phyloP scores from a whole-genome alignment of 1,139 yeast genomes.

The Yamadazyma triangularis region DNA sequence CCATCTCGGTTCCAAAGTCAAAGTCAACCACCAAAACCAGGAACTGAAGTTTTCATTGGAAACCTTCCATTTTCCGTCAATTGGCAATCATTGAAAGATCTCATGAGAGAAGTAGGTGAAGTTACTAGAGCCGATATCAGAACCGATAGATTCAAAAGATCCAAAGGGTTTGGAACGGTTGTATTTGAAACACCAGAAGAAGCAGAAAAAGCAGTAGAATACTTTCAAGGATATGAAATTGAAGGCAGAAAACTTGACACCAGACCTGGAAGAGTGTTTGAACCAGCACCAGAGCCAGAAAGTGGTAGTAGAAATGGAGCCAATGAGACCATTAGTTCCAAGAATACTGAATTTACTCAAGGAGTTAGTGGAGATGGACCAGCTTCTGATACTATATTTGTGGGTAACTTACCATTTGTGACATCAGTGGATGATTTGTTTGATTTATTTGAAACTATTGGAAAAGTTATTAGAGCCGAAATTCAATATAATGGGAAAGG shows the following conservation, averaged over 20 bases:
- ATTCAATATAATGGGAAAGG: conserved; percentile 61
- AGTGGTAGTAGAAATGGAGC: conserved; percentile 1
- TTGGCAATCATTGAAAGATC: conserved; percentile 84
- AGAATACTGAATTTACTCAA: conserved; percentile 55
- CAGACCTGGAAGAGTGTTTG: conserved; percentile 47
- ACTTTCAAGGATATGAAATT: conserved; percentile 60
- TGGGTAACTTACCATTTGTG: conserved; percentile 80
- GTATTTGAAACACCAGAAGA: conserved; percentile 56
- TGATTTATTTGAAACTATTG: conserved; percentile 84
- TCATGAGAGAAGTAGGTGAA: conserved; percentile 73
- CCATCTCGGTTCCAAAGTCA: no score
- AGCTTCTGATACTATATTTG: conserved; percentile 60
- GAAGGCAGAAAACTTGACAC: conserved; percentile 71
- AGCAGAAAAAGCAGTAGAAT: conserved; percentile 58
- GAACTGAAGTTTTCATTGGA: conserved; percentile 74
- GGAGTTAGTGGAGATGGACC: conserved; percentile 66
- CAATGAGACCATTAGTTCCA: conserved; percentile 13
- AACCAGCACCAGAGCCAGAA: conserved; percentile 2
- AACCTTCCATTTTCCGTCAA: conserved; percentile 76
- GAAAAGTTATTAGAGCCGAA: conserved; percentile 73
- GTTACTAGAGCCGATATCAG: conserved; percentile 80
- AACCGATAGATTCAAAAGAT: conserved; percentile 64
- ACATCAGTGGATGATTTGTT: conserved; percentile 81
- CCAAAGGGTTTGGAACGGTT: conserved; percentile 84
- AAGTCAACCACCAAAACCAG: conserved; percentile 25